Conservation (phyloP, 768 basidiomycete species). For the Kwoniella shandongensis region DNA sequence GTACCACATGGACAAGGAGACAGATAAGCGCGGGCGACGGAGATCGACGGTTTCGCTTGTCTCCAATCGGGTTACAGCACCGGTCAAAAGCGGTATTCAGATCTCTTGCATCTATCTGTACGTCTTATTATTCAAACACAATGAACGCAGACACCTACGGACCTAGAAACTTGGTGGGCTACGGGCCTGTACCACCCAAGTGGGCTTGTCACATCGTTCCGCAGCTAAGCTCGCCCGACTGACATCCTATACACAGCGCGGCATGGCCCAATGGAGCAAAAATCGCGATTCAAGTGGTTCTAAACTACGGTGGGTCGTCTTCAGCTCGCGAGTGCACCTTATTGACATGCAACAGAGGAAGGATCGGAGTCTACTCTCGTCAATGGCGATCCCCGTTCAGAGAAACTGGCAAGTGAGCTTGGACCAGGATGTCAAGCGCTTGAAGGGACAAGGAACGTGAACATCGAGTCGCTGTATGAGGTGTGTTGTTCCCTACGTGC, state of each 20-base stretch:
- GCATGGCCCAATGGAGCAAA: conserved; percentile 43
- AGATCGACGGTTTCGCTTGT: no score
- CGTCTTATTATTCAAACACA: no score
- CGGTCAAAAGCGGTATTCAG: no score
- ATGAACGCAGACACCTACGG: conserved; percentile 22
- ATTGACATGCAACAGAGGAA: no score
- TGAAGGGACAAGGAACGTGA: conserved; percentile 34
- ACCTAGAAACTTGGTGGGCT: conserved; percentile 31
- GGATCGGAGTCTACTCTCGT: conserved; percentile 31
- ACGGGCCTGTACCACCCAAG: conserved; percentile 31
- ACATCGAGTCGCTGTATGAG: conserved; percentile 43
- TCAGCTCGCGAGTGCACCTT: no score
- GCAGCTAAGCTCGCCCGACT: not conserved
- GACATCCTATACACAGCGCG: conserved; percentile 13
- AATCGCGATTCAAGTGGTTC: conserved; percentile 43
- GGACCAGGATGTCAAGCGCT: conserved; percentile 25
- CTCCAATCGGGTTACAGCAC: no score
- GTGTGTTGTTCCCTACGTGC: conserved; percentile 5
- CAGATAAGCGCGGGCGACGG: no score
- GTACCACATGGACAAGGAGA: no score
- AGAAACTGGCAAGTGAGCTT: conserved; percentile 38
- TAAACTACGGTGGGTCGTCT: conserved; percentile 46
- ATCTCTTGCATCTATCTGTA: no score
- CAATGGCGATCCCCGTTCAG: conserved; percentile 39
- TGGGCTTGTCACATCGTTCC: conserved; percentile 11